Evolutionary conservation across 208 protist genomes (phyloP).

Genomic region (Leishmania braziliensis): DNA sequence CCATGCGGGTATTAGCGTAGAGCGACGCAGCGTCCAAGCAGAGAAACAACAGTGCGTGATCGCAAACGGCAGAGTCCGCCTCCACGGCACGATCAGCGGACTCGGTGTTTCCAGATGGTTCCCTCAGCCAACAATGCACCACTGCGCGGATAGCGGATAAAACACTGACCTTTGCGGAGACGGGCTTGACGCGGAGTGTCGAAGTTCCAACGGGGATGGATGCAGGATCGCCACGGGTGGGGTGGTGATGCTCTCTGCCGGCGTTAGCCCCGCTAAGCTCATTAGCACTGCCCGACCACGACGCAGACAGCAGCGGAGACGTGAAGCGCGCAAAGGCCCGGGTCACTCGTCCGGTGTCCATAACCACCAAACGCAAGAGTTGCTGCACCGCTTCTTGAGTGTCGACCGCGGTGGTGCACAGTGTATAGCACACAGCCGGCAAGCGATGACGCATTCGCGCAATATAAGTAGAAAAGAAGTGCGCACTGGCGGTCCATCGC

Average conservation of each 20-base stretch:
- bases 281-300: not conserved
- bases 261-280: not conserved
- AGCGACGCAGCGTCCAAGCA: conserved; percentile 34
- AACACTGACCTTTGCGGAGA: not conserved
- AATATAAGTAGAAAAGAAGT: conserved; percentile 63
- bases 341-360: conserved; percentile 25
- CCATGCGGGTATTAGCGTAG: conserved; percentile 48
- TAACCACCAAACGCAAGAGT: conserved; percentile 28
- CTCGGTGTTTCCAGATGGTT: not conserved
- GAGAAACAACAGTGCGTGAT: conserved; percentile 12
- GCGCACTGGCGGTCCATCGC: conserved; percentile 24
- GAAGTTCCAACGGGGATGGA: not conserved
- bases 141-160: conserved; percentile 8
- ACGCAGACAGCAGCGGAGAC: conserved; percentile 15
- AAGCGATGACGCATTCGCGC: conserved; percentile 13
- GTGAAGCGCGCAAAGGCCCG: conserved; percentile 40
- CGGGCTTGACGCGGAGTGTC: not conserved
- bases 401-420: conserved; percentile 35
- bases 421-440: conserved; percentile 12
- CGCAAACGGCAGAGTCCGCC: not conserved
- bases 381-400: conserved; percentile 35
- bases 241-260: not conserved
- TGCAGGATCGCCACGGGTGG: not conserved
- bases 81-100: not conserved
- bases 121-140: not conserved